Evolutionary conservation across 768 basidiomycete species (phyloP).

Genomic region (Daedaleopsis sinensis): DNA sequence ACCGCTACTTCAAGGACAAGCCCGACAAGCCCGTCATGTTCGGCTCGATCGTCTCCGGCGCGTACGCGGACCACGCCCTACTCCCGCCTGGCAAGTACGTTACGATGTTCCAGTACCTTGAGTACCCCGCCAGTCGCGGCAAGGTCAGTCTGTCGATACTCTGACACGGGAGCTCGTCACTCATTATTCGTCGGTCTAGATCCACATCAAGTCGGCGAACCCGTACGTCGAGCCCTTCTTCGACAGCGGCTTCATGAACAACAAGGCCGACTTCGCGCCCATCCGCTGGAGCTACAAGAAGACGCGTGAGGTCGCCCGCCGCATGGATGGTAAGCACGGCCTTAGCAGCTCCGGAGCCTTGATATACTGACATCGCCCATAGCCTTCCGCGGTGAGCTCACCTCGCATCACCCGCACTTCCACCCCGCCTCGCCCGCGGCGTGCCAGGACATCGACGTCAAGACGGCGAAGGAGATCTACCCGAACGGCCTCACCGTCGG

Average conservation of each 20-base stretch:
- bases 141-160: slow-evolving; percentile 43
- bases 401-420: slow-evolving; percentile 76
- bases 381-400: slow-evolving; percentile 75
- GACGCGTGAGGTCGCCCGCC: slow-evolving; percentile 69
- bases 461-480: slow-evolving; percentile 62
- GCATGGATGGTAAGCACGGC: slow-evolving; percentile 60
- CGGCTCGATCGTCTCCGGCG: slow-evolving; percentile 68
- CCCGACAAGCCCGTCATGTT: slow-evolving; percentile 82
- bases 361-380: not conserved
- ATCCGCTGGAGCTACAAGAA: slow-evolving; percentile 81
- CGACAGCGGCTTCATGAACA: slow-evolving; percentile 79
- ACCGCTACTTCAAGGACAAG: slow-evolving; percentile 78
- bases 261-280: slow-evolving; percentile 77
- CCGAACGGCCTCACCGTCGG: slow-evolving; percentile 67
- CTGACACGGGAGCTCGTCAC: not conserved
- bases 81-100: slow-evolving; percentile 74
- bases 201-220: slow-evolving; percentile 61
- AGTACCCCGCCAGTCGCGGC: slow-evolving; percentile 76
- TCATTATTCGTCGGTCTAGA: slow-evolving; percentile 36
- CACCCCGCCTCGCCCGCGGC: slow-evolving; percentile 69
- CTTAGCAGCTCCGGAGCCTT: not conserved
- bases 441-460: slow-evolving; percentile 63
- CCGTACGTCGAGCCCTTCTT: slow-evolving; percentile 67
- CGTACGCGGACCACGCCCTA: slow-evolving; percentile 71
- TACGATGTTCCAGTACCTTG: slow-evolving; percentile 77